A percentile compares a stretch with the other conserved stretches of the same genome.
Conservation (phyloP, 1,284 basidiomycete species). For the Ustilago hordei region DNA sequence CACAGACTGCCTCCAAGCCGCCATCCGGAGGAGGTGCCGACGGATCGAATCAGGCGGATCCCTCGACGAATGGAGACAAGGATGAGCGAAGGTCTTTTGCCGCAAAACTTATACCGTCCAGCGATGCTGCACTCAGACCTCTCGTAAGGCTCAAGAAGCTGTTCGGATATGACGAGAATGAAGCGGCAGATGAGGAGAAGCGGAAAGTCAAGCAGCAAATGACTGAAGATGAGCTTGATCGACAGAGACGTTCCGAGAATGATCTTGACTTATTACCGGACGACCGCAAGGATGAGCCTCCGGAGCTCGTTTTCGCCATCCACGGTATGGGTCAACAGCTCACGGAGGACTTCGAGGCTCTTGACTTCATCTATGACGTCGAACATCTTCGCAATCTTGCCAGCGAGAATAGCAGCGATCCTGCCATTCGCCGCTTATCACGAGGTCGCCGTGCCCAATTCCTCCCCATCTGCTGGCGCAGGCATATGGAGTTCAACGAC, state of each 20-base stretch:
- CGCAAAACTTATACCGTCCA: constrained; percentile 48
- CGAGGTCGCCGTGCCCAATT: constrained; percentile 71
- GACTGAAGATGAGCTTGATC: constrained; percentile 51
- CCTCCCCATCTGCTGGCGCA: constrained; percentile 75
- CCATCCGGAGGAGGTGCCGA: constrained; percentile 46
- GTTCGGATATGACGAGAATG: constrained; percentile 50
- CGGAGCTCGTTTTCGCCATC: constrained; percentile 59
- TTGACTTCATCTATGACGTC: constrained; percentile 65
- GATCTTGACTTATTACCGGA: constrained; percentile 30
- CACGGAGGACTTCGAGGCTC: constrained; percentile 54
- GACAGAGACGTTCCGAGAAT: constrained; percentile 28
- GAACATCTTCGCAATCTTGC: constrained; percentile 55
- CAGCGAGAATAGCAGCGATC: constrained; percentile 47
- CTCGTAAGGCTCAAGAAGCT: constrained; percentile 38
- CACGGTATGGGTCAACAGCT: constrained; percentile 67
- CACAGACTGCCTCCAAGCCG: constrained; percentile 29
- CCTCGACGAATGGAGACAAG: constrained; percentile 26
- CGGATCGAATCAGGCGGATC: constrained; percentile 20
- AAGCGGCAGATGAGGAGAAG: constrained; percentile 54
- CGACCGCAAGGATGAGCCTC: constrained; percentile 58
- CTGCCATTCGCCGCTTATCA: constrained; percentile 44
- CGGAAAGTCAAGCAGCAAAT: constrained; percentile 54
- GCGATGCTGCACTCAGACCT: constrained; percentile 48
- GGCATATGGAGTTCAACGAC: constrained; percentile 69
- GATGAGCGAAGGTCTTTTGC: constrained; percentile 43